These are phyloP conservation scores for Lasiosphaeria miniovina DNA, from an alignment of 495 filamentous ascomycete genomes.

Conservation along the genomic window DNA sequence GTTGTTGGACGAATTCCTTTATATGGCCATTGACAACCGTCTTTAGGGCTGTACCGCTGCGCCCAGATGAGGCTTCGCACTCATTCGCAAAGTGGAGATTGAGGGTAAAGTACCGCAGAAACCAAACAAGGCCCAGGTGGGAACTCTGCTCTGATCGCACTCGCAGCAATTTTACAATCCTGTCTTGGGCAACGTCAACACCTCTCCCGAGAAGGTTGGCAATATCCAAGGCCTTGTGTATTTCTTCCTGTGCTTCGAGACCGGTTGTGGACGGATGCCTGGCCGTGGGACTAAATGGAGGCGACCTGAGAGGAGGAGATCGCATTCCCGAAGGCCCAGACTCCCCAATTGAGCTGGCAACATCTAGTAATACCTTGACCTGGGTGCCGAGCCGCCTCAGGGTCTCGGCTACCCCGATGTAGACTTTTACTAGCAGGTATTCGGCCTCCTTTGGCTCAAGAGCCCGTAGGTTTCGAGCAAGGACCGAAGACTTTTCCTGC, in stretches of 20 bases:
- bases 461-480: constrained; percentile 88
- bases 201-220: constrained; percentile 91
- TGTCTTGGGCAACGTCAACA: constrained; percentile 87
- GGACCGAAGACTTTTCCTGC: constrained; percentile 82
- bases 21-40: constrained; percentile 90
- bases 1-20: constrained; percentile 75
- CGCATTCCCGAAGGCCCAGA: constrained; percentile 29
- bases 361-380: constrained; percentile 92
- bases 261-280: constrained; percentile 24
- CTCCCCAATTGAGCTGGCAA: constrained; percentile 72
- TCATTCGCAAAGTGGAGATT: constrained; percentile 95
- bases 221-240: constrained; percentile 82
- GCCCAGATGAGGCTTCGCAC: constrained; percentile 91
- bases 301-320: constrained; percentile 50
- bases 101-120: constrained; percentile 88
- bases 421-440: constrained; percentile 75
- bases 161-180: constrained; percentile 86
- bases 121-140: constrained; percentile 68
- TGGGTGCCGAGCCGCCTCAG: constrained; percentile 82
- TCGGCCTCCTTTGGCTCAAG: constrained; percentile 84
- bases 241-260: constrained; percentile 67
- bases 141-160: constrained; percentile 83
- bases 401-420: constrained; percentile 82
- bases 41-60: constrained; percentile 79
- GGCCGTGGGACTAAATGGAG: constrained; percentile 45